These are phyloP conservation scores for Rhizoctonia solani DNA, from an alignment of 1,284 basidiomycete species.

Conservation along the genomic window DNA sequence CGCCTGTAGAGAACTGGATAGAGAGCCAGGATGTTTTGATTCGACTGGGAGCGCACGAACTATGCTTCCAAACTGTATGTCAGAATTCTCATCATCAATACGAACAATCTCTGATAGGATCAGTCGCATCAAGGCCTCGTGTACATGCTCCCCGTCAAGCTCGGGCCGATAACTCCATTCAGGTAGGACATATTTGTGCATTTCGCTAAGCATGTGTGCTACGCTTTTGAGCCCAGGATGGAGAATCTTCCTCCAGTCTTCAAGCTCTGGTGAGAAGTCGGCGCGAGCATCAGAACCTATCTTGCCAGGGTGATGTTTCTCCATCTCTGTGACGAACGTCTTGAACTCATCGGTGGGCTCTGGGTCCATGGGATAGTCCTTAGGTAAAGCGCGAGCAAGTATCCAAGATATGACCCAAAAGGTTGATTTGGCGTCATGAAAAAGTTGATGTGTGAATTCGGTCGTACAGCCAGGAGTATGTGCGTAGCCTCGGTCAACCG, in stretches of 20 bases:
- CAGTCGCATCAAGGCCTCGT: conserved; percentile 6
- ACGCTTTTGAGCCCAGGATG: not conserved
- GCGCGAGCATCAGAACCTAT: not conserved
- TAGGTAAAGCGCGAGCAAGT: not conserved
- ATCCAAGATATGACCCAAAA: not conserved
- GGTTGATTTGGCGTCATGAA: conserved; percentile 2
- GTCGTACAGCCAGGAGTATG: no score
- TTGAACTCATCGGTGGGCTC: not conserved
- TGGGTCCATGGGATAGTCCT: not conserved
- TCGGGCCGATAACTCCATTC: not conserved
- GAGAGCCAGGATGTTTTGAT: no score
- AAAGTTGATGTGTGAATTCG: not conserved
- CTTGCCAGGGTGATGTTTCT: not conserved
- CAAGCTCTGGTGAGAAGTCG: no score
- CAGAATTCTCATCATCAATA: not conserved
- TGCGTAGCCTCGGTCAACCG: not conserved
- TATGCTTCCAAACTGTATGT: no score
- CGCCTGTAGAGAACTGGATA: no score
- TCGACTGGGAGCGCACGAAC: no score
- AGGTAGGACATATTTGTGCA: not conserved
- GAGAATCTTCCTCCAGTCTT: not conserved
- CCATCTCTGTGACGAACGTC: not conserved
- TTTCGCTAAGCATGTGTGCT: not conserved
- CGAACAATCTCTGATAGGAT: conserved; percentile 2
- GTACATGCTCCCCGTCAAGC: not conserved